Base-by-base conservation (phyloP, 305 asterid genomes). In the Lippia alba region DNA sequence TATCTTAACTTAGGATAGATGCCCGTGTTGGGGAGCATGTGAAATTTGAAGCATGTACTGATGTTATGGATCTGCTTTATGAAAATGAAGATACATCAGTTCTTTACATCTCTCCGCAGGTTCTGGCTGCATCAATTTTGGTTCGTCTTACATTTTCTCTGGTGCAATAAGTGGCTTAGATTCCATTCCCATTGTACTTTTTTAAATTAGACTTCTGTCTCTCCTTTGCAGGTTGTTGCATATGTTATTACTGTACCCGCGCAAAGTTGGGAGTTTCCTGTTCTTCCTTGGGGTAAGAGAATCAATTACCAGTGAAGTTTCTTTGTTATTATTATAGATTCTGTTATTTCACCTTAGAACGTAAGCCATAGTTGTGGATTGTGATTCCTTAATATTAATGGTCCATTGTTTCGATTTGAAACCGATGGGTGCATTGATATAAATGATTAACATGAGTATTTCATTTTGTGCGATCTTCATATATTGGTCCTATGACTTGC, bases 21-120 rank as follows among this genome's bases (percentile, higher is more conserved):
- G 90, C 97, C 40, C 78, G 80, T 62, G 83, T 77, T 14, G 96
- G 94, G 49, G 85, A 84, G 56, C 78, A 75, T 66, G 79, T 92
- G 65, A 79, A 76, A 55, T 59, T 84, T 79, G 95, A 84, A 66
- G 86, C 79, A 44, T 90, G 97, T 74, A 82, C 81, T 88, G 95
- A 90, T 81, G 79, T 92, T 50, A 77, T 92, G 95, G 98, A 92
- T 78, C 77, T 92, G 67, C 89, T 92, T 53, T 92, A 92, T 62
- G 98, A 88, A 76, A 76, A 80, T 71, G 95, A 89, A 79, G 87
- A 78, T 61, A 82, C 78, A 64, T 76, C 91, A 18, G 79, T 56
- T 64, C 83, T 85, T 61, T 81, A 79, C 81, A 76, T 66, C 73
- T 81, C 91, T 67, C 85, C 97, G 20, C 74, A 57, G 67, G 67